Percentiles rank a stretch among this genome's conserved stretches.
Conservation (phyloP, 2,329 filamentous ascomycete genomes). For the Cladosporium oxysporum region DNA sequence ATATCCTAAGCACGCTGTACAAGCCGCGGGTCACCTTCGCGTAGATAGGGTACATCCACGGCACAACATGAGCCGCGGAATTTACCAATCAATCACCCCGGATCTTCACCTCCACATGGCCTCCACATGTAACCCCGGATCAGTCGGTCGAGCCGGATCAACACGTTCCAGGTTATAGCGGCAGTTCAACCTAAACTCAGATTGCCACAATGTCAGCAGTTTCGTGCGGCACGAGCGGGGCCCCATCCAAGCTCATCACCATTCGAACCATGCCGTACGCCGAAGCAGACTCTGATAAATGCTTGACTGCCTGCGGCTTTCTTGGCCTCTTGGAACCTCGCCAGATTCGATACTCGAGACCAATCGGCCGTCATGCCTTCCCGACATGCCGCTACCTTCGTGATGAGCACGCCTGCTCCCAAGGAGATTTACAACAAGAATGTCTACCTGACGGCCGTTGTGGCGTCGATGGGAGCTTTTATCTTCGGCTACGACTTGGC, state of each 20-base stretch:
- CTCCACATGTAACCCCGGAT: constrained; percentile 9
- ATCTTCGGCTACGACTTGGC: constrained; percentile 28
- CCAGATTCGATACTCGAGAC: neutral
- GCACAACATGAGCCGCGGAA: constrained; percentile 5
- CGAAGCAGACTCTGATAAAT: constrained; percentile 8
- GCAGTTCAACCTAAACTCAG: constrained; percentile 1
- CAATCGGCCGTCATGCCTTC: constrained; percentile 18
- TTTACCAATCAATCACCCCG: neutral
- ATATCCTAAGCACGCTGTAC: neutral
- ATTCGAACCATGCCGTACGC: neutral
- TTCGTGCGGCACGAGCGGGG: neutral
- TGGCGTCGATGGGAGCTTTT: constrained; percentile 27
- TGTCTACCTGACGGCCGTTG: constrained; percentile 23
- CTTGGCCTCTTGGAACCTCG: constrained; percentile 13
- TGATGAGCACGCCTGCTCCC: constrained; percentile 19
- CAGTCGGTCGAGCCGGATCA: neutral
- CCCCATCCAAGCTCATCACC: constrained; percentile 7
- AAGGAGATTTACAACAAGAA: constrained; percentile 24
- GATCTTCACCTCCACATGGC: neutral
- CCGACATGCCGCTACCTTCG: constrained; percentile 16
- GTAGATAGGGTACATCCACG: neutral
- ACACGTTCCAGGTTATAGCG: neutral
- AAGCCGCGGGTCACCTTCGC: neutral
- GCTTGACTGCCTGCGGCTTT: constrained; percentile 6
- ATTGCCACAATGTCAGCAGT: neutral